Percentiles rank a stretch among this genome's conserved stretches.
Conservation (phyloP, 768 basidiomycete genomes). For the Paxillus ammoniavirescens region DNA sequence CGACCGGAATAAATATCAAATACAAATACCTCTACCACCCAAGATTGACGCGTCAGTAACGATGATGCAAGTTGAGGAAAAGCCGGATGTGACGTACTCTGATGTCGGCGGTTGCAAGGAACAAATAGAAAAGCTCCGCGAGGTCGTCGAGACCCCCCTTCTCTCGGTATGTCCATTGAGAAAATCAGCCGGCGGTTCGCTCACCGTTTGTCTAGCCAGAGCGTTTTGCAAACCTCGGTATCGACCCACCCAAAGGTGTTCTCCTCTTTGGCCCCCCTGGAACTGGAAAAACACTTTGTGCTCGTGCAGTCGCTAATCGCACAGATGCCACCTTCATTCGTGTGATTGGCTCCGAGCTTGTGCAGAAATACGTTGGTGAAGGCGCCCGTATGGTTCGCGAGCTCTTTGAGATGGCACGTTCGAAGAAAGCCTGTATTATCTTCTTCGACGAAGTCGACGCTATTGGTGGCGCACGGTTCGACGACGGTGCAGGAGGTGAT, state of each 20-base stretch:
- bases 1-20: slow-evolving; percentile 96
- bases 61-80: slow-evolving; percentile 99
- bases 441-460: slow-evolving; percentile 99
- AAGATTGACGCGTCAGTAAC: slow-evolving; percentile 99
- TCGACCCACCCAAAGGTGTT: slow-evolving; percentile 98
- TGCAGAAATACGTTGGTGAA: slow-evolving; percentile 99
- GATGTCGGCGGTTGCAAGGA: slow-evolving; percentile 99
- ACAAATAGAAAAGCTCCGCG: slow-evolving; percentile 97
- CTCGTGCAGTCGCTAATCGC: slow-evolving; percentile 96
- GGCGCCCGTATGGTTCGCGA: slow-evolving; percentile 99
- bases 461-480: slow-evolving; percentile 96
- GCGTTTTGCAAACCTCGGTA: slow-evolving; percentile 95
- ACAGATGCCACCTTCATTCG: slow-evolving; percentile 99
- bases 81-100: slow-evolving; percentile 96
- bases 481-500: slow-evolving; percentile 98
- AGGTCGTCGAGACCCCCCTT: slow-evolving; percentile 96
- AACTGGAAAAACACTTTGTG: slow-evolving; percentile 98
- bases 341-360: slow-evolving; percentile 97
- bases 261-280: slow-evolving; percentile 94
- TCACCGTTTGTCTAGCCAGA: slow-evolving; percentile 72
- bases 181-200: background rate
- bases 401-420: slow-evolving; percentile 97
- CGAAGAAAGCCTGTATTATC: slow-evolving; percentile 99
- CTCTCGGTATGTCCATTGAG: slow-evolving; percentile 65
- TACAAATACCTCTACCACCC: slow-evolving; percentile 96